Evolutionary conservation across 1,139 yeast genomes (phyloP).

Genomic region (Yamadazyma sp.): DNA sequence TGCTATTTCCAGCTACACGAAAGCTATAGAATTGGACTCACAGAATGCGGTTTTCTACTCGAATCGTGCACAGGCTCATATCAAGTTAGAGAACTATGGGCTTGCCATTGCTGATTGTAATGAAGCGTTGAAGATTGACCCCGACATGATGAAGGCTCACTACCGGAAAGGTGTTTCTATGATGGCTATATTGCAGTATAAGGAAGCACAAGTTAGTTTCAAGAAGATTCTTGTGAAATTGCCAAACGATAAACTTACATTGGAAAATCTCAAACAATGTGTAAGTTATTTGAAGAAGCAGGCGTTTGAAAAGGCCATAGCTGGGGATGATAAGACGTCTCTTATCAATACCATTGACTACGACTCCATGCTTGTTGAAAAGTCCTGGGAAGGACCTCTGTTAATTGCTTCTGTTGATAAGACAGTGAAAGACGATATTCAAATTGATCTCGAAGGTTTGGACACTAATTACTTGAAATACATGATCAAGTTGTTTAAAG

Average conservation of each 20-base stretch:
- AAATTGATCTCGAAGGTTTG: conserved; percentile 33
- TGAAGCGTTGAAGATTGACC: conserved; percentile 66
- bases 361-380: conserved; percentile 54
- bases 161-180: conserved; percentile 83
- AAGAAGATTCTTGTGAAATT: conserved; percentile 58
- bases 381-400: conserved; percentile 63
- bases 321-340: conserved; percentile 51
- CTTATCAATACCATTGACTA: conserved; percentile 45
- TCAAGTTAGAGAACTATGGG: conserved; percentile 85
- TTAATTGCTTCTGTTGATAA: conserved; percentile 42
- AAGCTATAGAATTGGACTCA: conserved; percentile 72
- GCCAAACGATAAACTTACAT: conserved; percentile 73
- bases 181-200: conserved; percentile 74
- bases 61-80: conserved; percentile 88
- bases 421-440: conserved; percentile 17
- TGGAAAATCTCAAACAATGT: conserved; percentile 63
- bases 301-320: conserved; percentile 87
- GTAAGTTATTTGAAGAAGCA: conserved; percentile 66
- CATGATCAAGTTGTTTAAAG: conserved; percentile 68
- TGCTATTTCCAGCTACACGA: conserved; percentile 71
- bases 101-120: conserved; percentile 78
- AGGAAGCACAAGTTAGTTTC: conserved; percentile 72
- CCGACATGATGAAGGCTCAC: conserved; percentile 70
- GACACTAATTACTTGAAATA: conserved; percentile 54
- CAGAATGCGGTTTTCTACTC: conserved; percentile 74